Conservation (phyloP, 371 early-diverging fungal species). For the Parasitella parasitica region DNA sequence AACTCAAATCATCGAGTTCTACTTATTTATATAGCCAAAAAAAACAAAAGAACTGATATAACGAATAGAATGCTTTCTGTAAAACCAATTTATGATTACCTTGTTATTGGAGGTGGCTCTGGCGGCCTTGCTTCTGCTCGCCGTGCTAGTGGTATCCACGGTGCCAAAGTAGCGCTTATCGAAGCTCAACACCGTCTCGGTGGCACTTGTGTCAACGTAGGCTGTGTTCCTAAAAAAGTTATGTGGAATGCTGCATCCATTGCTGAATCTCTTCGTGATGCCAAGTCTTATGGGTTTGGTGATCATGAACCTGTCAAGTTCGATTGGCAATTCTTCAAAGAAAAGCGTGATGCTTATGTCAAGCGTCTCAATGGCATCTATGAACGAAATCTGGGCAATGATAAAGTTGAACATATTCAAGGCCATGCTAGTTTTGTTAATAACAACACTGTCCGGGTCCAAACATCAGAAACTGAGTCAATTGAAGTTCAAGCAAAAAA, state of each 20-base stretch:
- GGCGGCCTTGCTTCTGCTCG: conserved; percentile 93
- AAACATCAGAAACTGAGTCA: conserved; percentile 36
- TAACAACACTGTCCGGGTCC: conserved; percentile 73
- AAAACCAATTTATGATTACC: conserved; percentile 72
- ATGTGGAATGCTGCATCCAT: conserved; percentile 95
- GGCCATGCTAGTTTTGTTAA: conserved; percentile 88
- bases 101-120: conserved; percentile 91
- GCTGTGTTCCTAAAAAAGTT: conserved; percentile 99
- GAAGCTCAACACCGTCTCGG: conserved; percentile 86
- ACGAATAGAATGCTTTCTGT: conserved; percentile 19
- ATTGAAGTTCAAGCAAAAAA: conserved; percentile 71
- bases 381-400: conserved; percentile 85
- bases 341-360: conserved; percentile 95
- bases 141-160: conserved; percentile 84
- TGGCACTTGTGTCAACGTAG: conserved; percentile 96
- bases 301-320: conserved; percentile 52
- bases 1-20: not conserved
- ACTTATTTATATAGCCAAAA: not conserved
- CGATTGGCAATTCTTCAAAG: conserved; percentile 76
- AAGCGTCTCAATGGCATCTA: conserved; percentile 96
- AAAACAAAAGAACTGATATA: no score
- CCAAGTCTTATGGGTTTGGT: conserved; percentile 87
- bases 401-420: conserved; percentile 76
- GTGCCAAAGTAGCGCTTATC: conserved; percentile 89
- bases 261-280: conserved; percentile 85